Evolutionary conservation across 2,329 filamentous ascomycete species (phyloP).

Genomic region (Xylaria hypoxylon): DNA sequence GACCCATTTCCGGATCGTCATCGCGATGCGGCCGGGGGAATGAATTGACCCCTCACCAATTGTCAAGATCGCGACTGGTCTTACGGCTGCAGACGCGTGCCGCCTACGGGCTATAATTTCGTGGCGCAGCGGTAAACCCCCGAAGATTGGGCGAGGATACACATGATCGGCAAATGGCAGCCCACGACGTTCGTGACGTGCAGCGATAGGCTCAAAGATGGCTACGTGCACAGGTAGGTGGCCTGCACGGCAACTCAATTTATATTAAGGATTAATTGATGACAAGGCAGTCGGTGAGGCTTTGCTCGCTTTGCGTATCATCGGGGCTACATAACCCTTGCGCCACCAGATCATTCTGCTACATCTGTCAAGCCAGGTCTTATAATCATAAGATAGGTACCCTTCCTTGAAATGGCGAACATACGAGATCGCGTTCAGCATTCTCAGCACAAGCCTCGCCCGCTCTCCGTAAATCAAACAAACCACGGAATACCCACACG

Average conservation of each 20-base stretch:
- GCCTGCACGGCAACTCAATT: constrained; percentile 39
- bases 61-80: constrained; percentile 7
- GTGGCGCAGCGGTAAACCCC: constrained; percentile 26
- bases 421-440: neutral
- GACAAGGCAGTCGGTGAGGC: constrained; percentile 29
- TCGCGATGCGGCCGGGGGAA: constrained; percentile 14
- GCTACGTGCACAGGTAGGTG: constrained; percentile 39
- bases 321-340: constrained; percentile 18
- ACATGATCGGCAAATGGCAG: constrained; percentile 43
- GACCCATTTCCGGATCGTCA: constrained; percentile 8
- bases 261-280: constrained; percentile 26
- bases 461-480: neutral
- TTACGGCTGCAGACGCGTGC: constrained; percentile 19
- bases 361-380: constrained; percentile 4
- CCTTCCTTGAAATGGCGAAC: constrained; percentile 6
- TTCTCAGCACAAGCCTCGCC: neutral
- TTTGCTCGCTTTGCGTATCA: constrained; percentile 20
- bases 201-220: constrained; percentile 43
- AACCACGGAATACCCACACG: too few species aligned
- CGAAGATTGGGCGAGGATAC: constrained; percentile 39
- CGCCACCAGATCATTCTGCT: constrained; percentile 3
- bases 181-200: constrained; percentile 38
- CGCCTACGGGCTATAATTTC: constrained; percentile 24
- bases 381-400: constrained; percentile 8
- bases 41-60: neutral